Conservation (phyloP, 441 rosid genomes). For the Syzygium malaccense region DNA sequence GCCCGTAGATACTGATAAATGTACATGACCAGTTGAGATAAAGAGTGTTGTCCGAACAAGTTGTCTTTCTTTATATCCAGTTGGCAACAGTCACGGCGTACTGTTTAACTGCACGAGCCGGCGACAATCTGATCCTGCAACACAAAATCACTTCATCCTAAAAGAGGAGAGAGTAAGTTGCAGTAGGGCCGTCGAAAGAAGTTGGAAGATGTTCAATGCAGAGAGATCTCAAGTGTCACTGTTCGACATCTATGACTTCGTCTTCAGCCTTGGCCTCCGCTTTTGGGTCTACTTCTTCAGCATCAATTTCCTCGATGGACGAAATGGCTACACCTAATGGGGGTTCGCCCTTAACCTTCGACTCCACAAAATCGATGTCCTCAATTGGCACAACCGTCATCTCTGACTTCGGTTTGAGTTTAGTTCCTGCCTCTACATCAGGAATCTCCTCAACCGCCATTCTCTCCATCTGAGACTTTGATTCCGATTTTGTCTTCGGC, state of each 20-base stretch:
- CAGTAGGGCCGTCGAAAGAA: background rate
- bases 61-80: background rate
- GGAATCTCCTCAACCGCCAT: background rate
- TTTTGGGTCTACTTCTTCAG: background rate
- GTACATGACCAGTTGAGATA: background rate
- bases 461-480: background rate
- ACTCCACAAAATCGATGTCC: background rate
- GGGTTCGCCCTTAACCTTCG: background rate
- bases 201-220: background rate
- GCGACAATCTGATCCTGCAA: background rate
- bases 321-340: background rate
- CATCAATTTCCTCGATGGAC: background rate
- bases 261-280: background rate
- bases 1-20: too few species aligned
- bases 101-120: background rate
- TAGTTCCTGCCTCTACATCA: too few species aligned
- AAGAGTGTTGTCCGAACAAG: background rate
- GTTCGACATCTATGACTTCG: background rate
- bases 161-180: background rate
- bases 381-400: background rate
- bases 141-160: background rate
- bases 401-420: too few species aligned
- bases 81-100: background rate
- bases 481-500: background rate
- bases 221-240: background rate